A percentile compares a stretch with the other conserved stretches of the same genome.
Evolutionary conservation across 164 flowering plant genomes (phyloP).

Genomic region (Magnolia changhungtana): DNA sequence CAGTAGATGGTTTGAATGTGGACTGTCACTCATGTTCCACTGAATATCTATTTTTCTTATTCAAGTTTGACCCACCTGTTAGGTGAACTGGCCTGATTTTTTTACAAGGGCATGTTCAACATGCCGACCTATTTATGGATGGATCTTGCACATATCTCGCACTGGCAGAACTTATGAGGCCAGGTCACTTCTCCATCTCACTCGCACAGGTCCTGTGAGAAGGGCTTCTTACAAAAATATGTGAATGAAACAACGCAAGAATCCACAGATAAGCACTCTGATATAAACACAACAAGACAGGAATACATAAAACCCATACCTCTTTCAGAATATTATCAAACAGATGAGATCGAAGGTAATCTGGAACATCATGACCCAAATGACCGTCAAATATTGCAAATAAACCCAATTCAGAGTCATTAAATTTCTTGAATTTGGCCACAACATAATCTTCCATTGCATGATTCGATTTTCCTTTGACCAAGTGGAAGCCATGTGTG

Average conservation of each 20-base stretch:
- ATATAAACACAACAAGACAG: background rate
- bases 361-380: conserved; percentile 72
- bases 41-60: too few relatives aligned
- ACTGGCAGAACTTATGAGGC: too few relatives aligned
- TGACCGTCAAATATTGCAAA: conserved; percentile 99
- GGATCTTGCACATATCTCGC: too few relatives aligned
- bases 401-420: conserved; percentile 72
- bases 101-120: too few relatives aligned
- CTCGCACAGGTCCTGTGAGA: too few relatives aligned
- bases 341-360: conserved; percentile 63
- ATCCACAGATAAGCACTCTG: background rate
- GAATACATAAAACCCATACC: conserved; percentile 32
- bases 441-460: conserved; percentile 86
- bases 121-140: too few relatives aligned
- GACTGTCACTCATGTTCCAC: too few relatives aligned
- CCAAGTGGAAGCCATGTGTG: conserved; percentile 78
- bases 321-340: conserved; percentile 81
- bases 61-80: too few relatives aligned
- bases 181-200: too few relatives aligned
- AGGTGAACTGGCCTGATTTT: too few relatives aligned
- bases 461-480: conserved; percentile 73
- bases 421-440: conserved; percentile 72
- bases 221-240: background rate
- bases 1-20: too few relatives aligned
- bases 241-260: background rate